Conservation (phyloP, 2,329 filamentous ascomycete species). For the Cercospora sojina region DNA sequence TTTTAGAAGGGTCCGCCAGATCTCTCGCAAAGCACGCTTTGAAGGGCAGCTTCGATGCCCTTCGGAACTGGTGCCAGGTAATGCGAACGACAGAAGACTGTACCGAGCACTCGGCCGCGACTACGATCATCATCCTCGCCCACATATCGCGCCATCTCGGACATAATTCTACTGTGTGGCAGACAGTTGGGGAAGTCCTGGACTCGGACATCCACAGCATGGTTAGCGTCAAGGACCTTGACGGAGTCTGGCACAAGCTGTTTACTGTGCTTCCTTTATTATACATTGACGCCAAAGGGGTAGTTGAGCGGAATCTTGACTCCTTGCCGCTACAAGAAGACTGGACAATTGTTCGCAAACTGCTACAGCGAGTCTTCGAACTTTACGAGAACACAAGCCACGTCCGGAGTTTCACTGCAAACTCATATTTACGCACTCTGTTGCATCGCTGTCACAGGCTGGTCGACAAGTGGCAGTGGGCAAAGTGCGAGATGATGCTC, state of each 20-base stretch:
- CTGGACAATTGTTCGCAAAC: constrained; percentile 50
- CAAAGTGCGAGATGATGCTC: constrained; percentile 54
- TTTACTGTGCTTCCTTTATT: constrained; percentile 56
- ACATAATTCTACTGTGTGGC: constrained; percentile 44
- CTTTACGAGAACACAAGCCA: constrained; percentile 47
- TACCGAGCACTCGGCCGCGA: constrained; percentile 30
- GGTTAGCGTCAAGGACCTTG: constrained; percentile 34
- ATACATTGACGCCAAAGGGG: constrained; percentile 53
- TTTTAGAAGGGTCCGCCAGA: constrained; percentile 31
- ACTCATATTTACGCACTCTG: constrained; percentile 54
- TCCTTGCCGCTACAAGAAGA: constrained; percentile 43
- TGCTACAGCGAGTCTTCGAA: constrained; percentile 50
- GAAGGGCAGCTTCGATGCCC: constrained; percentile 26
- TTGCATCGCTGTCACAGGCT: constrained; percentile 56
- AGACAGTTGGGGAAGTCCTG: constrained; percentile 43
- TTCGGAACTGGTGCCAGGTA: constrained; percentile 47
- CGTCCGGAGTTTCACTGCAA: constrained; percentile 48
- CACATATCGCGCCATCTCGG: constrained; percentile 42
- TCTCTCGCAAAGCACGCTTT: constrained; percentile 41
- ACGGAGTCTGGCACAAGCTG: constrained; percentile 45
- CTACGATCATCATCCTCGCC: constrained; percentile 50
- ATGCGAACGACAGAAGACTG: background rate
- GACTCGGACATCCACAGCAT: constrained; percentile 23
- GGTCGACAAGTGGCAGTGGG: constrained; percentile 58
- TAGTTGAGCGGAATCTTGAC: constrained; percentile 35